phyloP scores from a whole-genome alignment of 1,284 basidiomycete genomes.

The Puccinia brachypodii region DNA sequence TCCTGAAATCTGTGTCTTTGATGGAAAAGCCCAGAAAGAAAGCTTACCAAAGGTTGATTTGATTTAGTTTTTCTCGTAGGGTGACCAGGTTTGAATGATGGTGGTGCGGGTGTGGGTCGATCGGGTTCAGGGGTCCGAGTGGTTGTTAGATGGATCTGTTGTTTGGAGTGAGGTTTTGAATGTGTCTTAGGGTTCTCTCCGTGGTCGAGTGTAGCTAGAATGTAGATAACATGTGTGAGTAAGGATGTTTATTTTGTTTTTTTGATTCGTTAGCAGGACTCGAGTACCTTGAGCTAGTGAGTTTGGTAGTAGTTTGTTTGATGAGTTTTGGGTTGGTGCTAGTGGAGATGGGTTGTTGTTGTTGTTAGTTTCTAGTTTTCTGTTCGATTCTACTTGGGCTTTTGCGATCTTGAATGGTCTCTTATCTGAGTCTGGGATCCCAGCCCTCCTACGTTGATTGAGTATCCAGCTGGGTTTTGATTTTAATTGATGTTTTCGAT shows the following conservation, averaged over 20 bases:
- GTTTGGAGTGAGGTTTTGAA: too few relatives aligned
- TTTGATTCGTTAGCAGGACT: too few relatives aligned
- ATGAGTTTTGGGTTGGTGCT: neutral
- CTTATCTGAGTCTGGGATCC: slow-evolving; percentile 52
- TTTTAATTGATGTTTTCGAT: neutral
- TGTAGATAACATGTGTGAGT: too few relatives aligned
- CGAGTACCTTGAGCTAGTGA: neutral
- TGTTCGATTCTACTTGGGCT: slow-evolving; percentile 50
- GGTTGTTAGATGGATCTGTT: neutral
- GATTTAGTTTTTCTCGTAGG: neutral
- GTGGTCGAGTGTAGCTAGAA: too few relatives aligned
- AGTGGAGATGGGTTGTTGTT: neutral
- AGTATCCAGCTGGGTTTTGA: slow-evolving; percentile 34
- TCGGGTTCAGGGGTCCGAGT: neutral
- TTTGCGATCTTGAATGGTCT: slow-evolving; percentile 52
- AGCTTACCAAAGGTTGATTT: neutral
- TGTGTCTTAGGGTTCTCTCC: too few relatives aligned
- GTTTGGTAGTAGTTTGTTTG: neutral
- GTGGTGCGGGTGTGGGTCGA: neutral
- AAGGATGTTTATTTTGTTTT: too few relatives aligned
- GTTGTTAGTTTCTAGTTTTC: slow-evolving; percentile 29
- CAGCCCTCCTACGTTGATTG: slow-evolving; percentile 52
- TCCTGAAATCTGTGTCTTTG: neutral
- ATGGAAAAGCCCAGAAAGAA: neutral
- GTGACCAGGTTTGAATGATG: neutral